phyloP scores from a whole-genome alignment of 768 basidiomycete species.

The Suillus brevipes region DNA sequence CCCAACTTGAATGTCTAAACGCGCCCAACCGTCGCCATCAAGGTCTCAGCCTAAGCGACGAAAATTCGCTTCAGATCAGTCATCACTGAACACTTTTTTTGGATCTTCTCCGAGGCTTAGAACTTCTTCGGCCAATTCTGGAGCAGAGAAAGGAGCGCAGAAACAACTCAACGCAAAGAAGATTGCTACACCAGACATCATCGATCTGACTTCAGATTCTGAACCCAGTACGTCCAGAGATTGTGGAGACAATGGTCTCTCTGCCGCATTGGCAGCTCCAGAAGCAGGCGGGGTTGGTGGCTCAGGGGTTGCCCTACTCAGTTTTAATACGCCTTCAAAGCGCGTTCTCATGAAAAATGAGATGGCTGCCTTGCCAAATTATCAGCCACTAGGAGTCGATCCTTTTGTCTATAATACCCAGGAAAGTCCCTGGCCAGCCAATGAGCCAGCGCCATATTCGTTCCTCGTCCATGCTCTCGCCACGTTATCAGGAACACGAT shows the following conservation, averaged over 20 bases:
- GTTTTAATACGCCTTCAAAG: constrained; percentile 5
- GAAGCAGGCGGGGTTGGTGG: background rate
- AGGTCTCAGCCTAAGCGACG: constrained; percentile 20
- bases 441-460: constrained; percentile 58
- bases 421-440: constrained; percentile 42
- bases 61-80: constrained; percentile 20
- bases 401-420: constrained; percentile 46
- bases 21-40: constrained; percentile 12
- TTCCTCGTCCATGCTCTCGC: constrained; percentile 68
- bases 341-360: constrained; percentile 24
- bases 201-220: constrained; percentile 5
- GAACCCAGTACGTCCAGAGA: background rate
- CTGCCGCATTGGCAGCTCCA: background rate
- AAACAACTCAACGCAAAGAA: background rate
- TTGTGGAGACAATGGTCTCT: too few relatives aligned
- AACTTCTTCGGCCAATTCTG: background rate
- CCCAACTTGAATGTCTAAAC: constrained; percentile 15
- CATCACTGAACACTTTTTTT: constrained; percentile 30
- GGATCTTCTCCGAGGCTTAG: constrained; percentile 9
- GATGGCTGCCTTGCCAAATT: constrained; percentile 24
- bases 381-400: constrained; percentile 42
- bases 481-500: constrained; percentile 63
- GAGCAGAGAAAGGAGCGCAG: constrained; percentile 2
- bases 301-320: background rate
- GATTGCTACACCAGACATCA: background rate